Base-by-base conservation (phyloP, 345 rosid species). In the Pugionium cornutum region DNA sequence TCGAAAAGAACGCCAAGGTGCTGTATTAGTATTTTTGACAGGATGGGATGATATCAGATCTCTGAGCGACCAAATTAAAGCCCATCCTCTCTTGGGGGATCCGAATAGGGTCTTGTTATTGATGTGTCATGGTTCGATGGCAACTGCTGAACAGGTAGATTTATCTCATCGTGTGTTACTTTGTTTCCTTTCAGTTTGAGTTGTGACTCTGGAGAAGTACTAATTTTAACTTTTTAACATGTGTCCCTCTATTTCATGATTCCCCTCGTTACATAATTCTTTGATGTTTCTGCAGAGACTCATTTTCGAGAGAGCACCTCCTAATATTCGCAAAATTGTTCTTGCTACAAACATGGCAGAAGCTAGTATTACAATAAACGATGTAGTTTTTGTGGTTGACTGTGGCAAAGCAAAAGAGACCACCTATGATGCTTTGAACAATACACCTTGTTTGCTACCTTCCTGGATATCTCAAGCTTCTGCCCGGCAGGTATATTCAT, bases 361-460 rank as follows among this genome's bases (percentile, higher is more conserved):
- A 77, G 96, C 99, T 43, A 90, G 99, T 73, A 94, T 94, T 62
- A 94, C 99, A 53, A 90, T 94, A 75, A 90, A 90, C 51, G 97
- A 94, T 73, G 48, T 90, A 55, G 99, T 94, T 70, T 94, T 86
- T 75, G 99, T 94, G 35, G 85, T 94, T 66, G 99, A 94, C 68
- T 90, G 97, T 76, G 99, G 99, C 58, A 94, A 94, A 76, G 99
- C 97, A 5, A 94, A 94, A 82, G 99, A 94, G 80, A 94, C 99
- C 53, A 85, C 95, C n/a, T 94, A 94, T 74, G 99, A 94, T 80
- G 99, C 97, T 65, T 74, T 94, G 79, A 94, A 94, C 76, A 94
- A 94, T 79, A 94, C 97, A 30, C 99, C 97, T n/a, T 94, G 97
- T 81, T 75, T 94, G 75, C 83, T 94, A 53, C 96, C 99, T 59